phyloP scores from a whole-genome alignment of 805 yeast species.

The Zygosaccharomyces pseudorouxii region DNA sequence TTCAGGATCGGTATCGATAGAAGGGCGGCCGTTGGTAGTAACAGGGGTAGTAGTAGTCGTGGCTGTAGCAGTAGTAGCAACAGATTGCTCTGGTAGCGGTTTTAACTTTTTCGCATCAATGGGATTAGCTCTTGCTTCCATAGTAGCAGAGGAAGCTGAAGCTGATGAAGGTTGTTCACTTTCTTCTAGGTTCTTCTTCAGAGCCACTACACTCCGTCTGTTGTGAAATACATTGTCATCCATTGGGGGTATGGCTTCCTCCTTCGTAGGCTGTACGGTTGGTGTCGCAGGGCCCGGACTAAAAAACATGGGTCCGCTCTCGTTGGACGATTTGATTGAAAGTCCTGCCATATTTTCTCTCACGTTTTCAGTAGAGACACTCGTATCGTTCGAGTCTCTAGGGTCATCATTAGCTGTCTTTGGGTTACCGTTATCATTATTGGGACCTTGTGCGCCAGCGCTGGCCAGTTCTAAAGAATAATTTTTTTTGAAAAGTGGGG shows the following conservation, averaged over 20 bases:
- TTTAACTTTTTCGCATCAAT: constrained; percentile 8
- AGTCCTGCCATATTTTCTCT: constrained; percentile 23
- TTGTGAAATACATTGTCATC: constrained; percentile 8
- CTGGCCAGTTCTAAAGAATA: constrained; percentile 7
- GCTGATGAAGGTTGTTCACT: constrained; percentile 7
- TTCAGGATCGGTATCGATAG: constrained; percentile 7
- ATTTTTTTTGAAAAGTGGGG: constrained; percentile 2
- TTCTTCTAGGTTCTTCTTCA: constrained; percentile 21
- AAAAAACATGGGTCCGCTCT: constrained; percentile 6
- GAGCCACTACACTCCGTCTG: constrained; percentile 20
- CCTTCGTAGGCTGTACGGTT: constrained; percentile 22
- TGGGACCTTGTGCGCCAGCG: constrained; percentile 9
- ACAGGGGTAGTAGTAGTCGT: not conserved
- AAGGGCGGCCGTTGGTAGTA: not conserved
- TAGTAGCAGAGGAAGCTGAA: constrained; percentile 5
- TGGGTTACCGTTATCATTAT: not conserved
- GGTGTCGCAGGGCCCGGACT: constrained; percentile 25
- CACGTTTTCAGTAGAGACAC: constrained; percentile 12
- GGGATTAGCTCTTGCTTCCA: constrained; percentile 6
- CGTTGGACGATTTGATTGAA: constrained; percentile 13
- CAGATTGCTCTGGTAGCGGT: constrained; percentile 1
- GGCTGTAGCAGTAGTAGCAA: not conserved
- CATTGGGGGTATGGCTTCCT: constrained; percentile 17
- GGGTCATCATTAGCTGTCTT: not conserved
- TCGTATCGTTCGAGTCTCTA: not conserved